Evolutionary conservation across 352 stramenopile genomes (phyloP), one percentile per base, ranked within the genome.

Genomic region (Phytophthora meadii): DNA sequence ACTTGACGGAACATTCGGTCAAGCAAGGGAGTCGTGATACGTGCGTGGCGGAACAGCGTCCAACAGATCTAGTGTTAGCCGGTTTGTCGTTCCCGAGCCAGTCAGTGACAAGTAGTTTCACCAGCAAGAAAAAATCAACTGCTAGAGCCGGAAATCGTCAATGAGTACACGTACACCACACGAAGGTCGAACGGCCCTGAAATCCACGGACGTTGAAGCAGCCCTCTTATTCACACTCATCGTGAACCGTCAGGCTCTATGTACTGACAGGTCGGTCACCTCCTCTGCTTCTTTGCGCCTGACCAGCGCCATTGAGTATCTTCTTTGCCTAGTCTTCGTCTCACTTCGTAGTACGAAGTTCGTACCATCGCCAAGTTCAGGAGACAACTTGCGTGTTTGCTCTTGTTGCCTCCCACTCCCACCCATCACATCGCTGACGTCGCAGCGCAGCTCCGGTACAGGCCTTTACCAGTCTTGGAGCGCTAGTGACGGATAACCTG

Each of bases 241-340:
- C 24, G 42, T 40, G 25, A 41, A 15, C 45, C n/a, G 44, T 44
- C 47, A 37, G 30, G 27, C 40, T 68, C 52, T 69, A 68, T 72
- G 65, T 50, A 65, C 58, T 69, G 65, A 72, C 65, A 72, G 46
- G 39, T 51, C 46, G 45, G 47, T 69, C 65, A 72, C 46, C 40
- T 54, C 41, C 15, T 54, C 41, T 52, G 42, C 50, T 57, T 41
- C 36, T 65, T 37, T 68, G 37, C 24, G 36, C 65, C 40, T 60
- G 58, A 64, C 27, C 45, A 62, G 46, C 65, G 32, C 30, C 32
- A 22, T 22, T 40, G 46, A 47, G 64, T 46, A 72, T 60, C 32
- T 71, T 72, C 60, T 69, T 42, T 69, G 52, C 40, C 22, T 25
- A 22, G 48, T n/a, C 19, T 56, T 57, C 59, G 32, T 72, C 59